A percentile compares a stretch with the other conserved stretches of the same genome.
These are phyloP conservation scores for Zygosaccharomyces gambellarensis DNA, from an alignment of 805 yeast genomes.

Conservation along the genomic window DNA sequence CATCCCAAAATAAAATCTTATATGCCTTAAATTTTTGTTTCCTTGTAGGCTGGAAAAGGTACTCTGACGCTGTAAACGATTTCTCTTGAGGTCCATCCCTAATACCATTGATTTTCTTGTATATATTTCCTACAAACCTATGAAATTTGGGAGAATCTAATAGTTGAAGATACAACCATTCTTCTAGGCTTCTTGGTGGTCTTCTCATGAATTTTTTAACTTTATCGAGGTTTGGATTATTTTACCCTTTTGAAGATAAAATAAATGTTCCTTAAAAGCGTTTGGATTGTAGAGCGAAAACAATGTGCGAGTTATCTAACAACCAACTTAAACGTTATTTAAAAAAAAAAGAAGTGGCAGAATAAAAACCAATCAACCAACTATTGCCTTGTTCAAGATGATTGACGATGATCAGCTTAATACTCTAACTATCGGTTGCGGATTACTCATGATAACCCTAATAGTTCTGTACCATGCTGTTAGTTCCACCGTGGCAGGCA, in stretches of 20 bases:
- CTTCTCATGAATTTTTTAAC: constrained; percentile 10
- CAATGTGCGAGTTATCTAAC: background rate
- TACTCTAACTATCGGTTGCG: constrained; percentile 65
- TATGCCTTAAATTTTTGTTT: constrained; percentile 59
- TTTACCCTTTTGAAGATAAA: background rate
- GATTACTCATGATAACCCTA: constrained; percentile 64
- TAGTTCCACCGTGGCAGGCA: constrained; percentile 40
- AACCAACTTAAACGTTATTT: background rate
- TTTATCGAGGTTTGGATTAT: background rate
- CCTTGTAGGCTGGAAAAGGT: constrained; percentile 44
- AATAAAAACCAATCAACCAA: background rate
- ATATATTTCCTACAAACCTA: constrained; percentile 55
- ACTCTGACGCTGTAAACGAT: constrained; percentile 12
- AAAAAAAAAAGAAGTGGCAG: background rate
- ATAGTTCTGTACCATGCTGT: constrained; percentile 69
- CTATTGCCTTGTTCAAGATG: constrained; percentile 42
- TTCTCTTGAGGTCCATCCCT: constrained; percentile 38
- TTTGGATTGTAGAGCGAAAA: background rate
- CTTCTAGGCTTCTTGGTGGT: constrained; percentile 41
- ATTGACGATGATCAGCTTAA: constrained; percentile 80
- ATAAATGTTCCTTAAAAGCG: background rate
- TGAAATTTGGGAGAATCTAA: constrained; percentile 57
- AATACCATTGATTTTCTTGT: constrained; percentile 57
- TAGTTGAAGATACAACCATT: constrained; percentile 44
- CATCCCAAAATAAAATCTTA: constrained; percentile 54